phyloP scores from a whole-genome alignment of 2,329 filamentous ascomycete genomes.

The Talaromyces sp. region DNA sequence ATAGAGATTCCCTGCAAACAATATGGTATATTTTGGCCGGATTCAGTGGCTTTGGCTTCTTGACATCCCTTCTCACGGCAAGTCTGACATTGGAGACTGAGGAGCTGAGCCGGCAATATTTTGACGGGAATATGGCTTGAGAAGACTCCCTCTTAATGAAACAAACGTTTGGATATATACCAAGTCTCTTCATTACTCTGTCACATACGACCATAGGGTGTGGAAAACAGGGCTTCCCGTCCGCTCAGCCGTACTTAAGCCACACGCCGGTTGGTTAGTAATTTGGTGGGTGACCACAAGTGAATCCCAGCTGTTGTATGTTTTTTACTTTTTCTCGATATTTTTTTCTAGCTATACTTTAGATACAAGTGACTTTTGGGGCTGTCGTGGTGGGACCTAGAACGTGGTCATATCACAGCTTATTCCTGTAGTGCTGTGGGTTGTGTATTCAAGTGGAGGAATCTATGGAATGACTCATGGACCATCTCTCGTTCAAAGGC shows the following conservation, averaged over 20 bases:
- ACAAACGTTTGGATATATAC: too few species aligned
- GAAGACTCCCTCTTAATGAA: too few species aligned
- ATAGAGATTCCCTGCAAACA: background rate
- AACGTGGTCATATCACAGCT: too few species aligned
- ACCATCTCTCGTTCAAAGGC: too few species aligned
- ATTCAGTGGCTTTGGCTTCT: background rate
- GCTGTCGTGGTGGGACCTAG: too few species aligned
- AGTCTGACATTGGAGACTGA: slow-evolving; percentile 10
- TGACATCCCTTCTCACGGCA: background rate
- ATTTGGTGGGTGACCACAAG: background rate
- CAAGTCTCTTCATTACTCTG: too few species aligned
- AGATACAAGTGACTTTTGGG: too few species aligned
- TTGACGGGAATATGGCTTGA: background rate
- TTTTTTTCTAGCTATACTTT: background rate
- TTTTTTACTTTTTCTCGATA: background rate
- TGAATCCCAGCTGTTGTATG: background rate
- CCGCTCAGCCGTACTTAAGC: background rate
- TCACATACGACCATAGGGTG: background rate
- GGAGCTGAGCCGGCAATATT: slow-evolving; percentile 3
- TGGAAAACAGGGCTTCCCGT: background rate
- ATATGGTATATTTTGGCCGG: slow-evolving; percentile 9
- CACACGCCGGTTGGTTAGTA: slow-evolving; percentile 10
- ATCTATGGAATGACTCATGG: too few species aligned
- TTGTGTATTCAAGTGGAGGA: too few species aligned
- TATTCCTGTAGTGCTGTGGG: too few species aligned